Percentiles rank a stretch among this genome's conserved stretches.
Conservation (phyloP, 148 eudicot genomes). For the Heliamphora exappendiculata region DNA sequence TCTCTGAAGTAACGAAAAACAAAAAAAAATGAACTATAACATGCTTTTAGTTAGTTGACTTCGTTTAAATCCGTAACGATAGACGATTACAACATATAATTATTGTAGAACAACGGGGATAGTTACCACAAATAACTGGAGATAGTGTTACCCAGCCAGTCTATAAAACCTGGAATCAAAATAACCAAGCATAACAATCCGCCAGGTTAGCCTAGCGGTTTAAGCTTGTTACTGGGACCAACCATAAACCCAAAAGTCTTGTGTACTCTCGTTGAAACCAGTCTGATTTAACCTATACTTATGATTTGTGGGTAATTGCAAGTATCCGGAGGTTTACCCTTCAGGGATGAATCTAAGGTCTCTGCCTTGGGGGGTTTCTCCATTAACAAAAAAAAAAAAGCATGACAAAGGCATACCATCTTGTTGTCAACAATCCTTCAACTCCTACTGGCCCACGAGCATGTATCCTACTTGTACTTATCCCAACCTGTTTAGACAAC, state of each 20-base stretch:
- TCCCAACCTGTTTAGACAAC: constrained; percentile 66
- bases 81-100: too few species aligned
- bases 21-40: not conserved
- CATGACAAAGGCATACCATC: constrained; percentile 50
- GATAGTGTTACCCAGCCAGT: not conserved
- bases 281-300: too few species aligned
- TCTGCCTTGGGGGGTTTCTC: too few species aligned
- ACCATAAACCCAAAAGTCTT: too few species aligned
- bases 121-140: not conserved
- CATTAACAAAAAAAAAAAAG: too few species aligned
- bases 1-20: not conserved
- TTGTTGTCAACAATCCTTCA: constrained; percentile 86
- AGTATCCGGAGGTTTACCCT: too few species aligned
- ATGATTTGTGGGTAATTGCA: too few species aligned
- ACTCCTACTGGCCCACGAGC: constrained; percentile 99
- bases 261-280: too few species aligned
- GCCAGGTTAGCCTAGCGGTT: too few species aligned
- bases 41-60: not conserved
- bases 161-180: not conserved
- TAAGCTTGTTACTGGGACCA: too few species aligned
- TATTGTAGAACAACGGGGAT: not conserved
- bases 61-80: not conserved
- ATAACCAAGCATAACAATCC: not conserved
- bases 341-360: too few species aligned
- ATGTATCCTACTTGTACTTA: constrained; percentile 95